These are phyloP conservation scores for Favolaschia claudopus DNA, from an alignment of 768 basidiomycete species.

Conservation along the genomic window DNA sequence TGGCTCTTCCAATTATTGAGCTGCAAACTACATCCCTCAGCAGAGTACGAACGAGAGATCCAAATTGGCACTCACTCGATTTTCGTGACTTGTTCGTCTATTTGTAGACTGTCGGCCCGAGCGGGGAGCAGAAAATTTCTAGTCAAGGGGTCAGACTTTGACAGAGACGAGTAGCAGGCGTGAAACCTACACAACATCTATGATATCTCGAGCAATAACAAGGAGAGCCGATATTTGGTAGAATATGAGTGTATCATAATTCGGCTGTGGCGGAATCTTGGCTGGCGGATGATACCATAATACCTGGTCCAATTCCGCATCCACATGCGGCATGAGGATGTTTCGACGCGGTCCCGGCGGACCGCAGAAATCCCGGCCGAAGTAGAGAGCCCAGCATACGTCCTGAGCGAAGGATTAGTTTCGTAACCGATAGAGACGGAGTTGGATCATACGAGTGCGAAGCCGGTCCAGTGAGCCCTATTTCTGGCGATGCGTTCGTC, in stretches of 20 bases:
- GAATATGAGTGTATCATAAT: slow-evolving; percentile 36
- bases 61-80: slow-evolving; percentile 26
- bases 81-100: slow-evolving; percentile 23
- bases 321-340: slow-evolving; percentile 42
- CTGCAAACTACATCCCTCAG: slow-evolving; percentile 13
- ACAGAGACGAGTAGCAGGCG: too few relatives aligned
- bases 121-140: slow-evolving; percentile 5
- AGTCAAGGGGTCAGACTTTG: not conserved
- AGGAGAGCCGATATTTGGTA: slow-evolving; percentile 39
- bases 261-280: slow-evolving; percentile 33
- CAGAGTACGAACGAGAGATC: not conserved
- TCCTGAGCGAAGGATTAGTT: slow-evolving; percentile 31
- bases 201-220: slow-evolving; percentile 39
- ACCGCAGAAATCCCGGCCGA: slow-evolving; percentile 49
- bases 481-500: slow-evolving; percentile 47
- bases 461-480: slow-evolving; percentile 51
- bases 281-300: slow-evolving; percentile 40
- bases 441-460: slow-evolving; percentile 31
- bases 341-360: slow-evolving; percentile 32
- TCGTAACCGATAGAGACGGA: too few relatives aligned
- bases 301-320: slow-evolving; percentile 40
- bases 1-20: slow-evolving; percentile 36
- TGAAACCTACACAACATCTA: slow-evolving; percentile 43
- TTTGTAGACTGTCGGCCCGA: not conserved
- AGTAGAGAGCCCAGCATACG: slow-evolving; percentile 52